These are phyloP conservation scores for Aspergillus sp. DNA, from an alignment of 2,329 filamentous ascomycete genomes.

Conservation along the genomic window DNA sequence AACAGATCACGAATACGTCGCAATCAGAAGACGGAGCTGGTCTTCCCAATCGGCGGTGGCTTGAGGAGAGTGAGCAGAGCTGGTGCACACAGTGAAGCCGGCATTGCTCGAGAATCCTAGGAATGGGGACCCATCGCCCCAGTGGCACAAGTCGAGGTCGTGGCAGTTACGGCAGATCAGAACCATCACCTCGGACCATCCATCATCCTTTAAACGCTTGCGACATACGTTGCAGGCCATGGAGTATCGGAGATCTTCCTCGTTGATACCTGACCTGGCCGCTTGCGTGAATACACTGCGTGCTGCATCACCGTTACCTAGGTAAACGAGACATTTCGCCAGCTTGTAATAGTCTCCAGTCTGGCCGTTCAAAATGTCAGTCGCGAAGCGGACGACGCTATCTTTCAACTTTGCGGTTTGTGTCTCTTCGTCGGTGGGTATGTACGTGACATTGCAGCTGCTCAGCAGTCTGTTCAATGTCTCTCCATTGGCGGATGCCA, in stretches of 20 bases:
- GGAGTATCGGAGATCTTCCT: slow-evolving; percentile 7
- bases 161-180: slow-evolving; percentile 10
- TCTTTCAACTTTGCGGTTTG: background rate
- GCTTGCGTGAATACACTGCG: background rate
- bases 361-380: background rate
- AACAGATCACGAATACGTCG: background rate
- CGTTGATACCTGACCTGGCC: background rate
- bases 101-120: slow-evolving; percentile 5
- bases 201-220: background rate
- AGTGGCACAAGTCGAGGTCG: slow-evolving; percentile 3
- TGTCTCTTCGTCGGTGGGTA: background rate
- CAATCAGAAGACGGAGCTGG: background rate
- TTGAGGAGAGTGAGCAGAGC: background rate
- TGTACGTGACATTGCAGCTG: background rate
- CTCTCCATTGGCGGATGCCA: background rate
- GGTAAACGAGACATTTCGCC: slow-evolving; percentile 7
- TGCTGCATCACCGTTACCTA: slow-evolving; percentile 1
- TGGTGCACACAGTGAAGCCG: background rate
- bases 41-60: background rate
- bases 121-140: background rate
- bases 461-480: background rate
- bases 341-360: slow-evolving; percentile 6
- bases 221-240: slow-evolving; percentile 8
- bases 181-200: background rate
- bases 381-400: background rate